phyloP scores from a whole-genome alignment of 2,329 filamentous ascomycete genomes.

The Penicillium sp. region DNA sequence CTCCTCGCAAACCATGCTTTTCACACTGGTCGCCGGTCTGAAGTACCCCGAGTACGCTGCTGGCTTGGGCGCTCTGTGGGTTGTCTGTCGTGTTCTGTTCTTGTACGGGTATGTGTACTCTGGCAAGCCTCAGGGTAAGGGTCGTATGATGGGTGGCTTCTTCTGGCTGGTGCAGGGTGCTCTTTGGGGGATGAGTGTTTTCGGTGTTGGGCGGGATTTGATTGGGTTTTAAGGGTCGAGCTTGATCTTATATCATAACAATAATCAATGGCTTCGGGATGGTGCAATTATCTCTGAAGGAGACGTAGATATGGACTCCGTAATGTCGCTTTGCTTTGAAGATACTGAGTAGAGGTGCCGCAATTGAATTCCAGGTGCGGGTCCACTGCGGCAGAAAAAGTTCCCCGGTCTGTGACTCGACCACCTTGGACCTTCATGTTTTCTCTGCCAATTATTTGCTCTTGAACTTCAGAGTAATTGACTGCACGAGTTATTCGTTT shows the following conservation, averaged over 20 bases:
- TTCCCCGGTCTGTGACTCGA: slow-evolving; percentile 6
- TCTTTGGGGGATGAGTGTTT: slow-evolving; percentile 40
- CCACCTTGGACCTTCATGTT: not conserved
- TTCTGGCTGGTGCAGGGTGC: slow-evolving; percentile 43
- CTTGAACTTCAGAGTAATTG: not conserved
- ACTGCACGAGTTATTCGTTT: not conserved
- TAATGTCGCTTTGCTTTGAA: not conserved
- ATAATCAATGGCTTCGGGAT: too few relatives aligned
- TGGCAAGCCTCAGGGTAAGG: slow-evolving; percentile 38
- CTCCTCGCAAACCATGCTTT: slow-evolving; percentile 49
- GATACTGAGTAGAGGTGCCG: too few relatives aligned
- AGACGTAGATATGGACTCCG: not conserved
- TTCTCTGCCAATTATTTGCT: not conserved
- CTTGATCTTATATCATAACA: too few relatives aligned
- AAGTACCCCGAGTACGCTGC: slow-evolving; percentile 50
- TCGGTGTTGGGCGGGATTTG: slow-evolving; percentile 35
- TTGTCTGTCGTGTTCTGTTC: slow-evolving; percentile 50
- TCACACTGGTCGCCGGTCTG: slow-evolving; percentile 53
- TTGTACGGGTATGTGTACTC: slow-evolving; percentile 46
- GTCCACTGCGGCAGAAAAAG: slow-evolving; percentile 25
- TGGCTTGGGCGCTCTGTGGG: slow-evolving; percentile 50
- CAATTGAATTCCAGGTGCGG: not conserved
- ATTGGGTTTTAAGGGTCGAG: slow-evolving; percentile 21
- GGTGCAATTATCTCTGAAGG: not conserved
- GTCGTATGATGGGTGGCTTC: slow-evolving; percentile 33